phyloP scores from a whole-genome alignment of 2,329 filamentous ascomycete genomes.

The Ambrosiella xylebori region DNA sequence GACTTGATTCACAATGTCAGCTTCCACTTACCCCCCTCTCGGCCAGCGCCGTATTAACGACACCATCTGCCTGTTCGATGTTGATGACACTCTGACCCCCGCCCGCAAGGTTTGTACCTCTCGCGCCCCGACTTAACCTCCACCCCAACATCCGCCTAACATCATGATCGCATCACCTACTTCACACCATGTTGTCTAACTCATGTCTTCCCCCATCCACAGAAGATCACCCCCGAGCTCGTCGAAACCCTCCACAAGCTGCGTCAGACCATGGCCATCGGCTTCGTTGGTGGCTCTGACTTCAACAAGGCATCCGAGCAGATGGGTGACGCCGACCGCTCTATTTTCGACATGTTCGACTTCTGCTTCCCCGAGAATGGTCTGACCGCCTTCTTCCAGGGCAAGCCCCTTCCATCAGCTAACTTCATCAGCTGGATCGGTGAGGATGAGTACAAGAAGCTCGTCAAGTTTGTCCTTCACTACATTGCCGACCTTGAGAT shows the following conservation, averaged over 20 bases:
- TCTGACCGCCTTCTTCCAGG: conserved; percentile 74
- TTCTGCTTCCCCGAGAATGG: conserved; percentile 97
- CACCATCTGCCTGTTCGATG: conserved; percentile 91
- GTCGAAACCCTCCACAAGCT: conserved; percentile 61
- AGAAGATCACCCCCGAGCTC: conserved; percentile 65
- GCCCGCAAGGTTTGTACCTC: conserved; percentile 50
- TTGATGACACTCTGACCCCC: conserved; percentile 79
- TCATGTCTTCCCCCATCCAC: conserved; percentile 6
- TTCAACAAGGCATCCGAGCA: conserved; percentile 92
- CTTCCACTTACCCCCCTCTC: conserved; percentile 48
- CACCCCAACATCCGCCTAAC: neutral
- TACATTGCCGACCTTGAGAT: conserved; percentile 74
- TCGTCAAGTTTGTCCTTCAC: conserved; percentile 60
- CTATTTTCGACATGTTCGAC: conserved; percentile 81
- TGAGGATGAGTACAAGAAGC: conserved; percentile 63
- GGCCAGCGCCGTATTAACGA: conserved; percentile 74
- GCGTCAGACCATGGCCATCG: conserved; percentile 75
- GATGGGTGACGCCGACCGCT: conserved; percentile 47
- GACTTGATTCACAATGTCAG: conserved; percentile 22
- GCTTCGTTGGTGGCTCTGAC: conserved; percentile 85
- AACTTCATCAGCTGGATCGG: conserved; percentile 88
- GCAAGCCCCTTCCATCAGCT: conserved; percentile 54
- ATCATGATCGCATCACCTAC: too few relatives aligned
- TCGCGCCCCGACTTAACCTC: neutral
- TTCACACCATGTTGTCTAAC: neutral